Conservation (phyloP, 257 asterid genomes). For the Schizonepeta tenuifolia region DNA sequence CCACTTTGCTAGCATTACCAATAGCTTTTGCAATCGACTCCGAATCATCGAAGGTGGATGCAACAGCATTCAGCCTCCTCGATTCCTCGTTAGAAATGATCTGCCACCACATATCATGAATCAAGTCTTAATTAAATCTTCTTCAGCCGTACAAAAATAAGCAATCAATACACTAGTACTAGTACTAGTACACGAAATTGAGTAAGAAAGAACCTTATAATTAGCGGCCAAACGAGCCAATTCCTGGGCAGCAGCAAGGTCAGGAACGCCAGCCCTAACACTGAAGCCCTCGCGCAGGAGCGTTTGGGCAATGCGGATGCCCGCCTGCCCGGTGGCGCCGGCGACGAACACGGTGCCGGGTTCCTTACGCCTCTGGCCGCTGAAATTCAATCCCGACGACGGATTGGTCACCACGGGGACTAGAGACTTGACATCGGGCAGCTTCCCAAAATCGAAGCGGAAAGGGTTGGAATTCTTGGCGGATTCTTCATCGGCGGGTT, state of each 20-base stretch:
- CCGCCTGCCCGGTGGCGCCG: conserved; percentile 88
- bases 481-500: conserved; percentile 35
- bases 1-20: conserved; percentile 94
- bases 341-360: conserved; percentile 92
- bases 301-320: conserved; percentile 81
- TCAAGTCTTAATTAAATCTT: too few species aligned
- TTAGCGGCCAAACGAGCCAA: conserved; percentile 78
- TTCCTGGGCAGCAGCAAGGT: conserved; percentile 86
- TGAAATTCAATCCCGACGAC: conserved; percentile 61
- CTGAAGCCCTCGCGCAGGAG: conserved; percentile 81
- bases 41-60: conserved; percentile 65
- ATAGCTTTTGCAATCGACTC: conserved; percentile 90
- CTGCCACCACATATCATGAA: conserved; percentile 40
- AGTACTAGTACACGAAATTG: not conserved
- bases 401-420: conserved; percentile 59
- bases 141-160: too few species aligned
- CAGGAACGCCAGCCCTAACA: conserved; percentile 95
- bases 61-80: conserved; percentile 76
- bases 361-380: conserved; percentile 64
- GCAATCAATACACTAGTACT: too few species aligned
- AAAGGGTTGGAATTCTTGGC: conserved; percentile 54
- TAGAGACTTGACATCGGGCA: conserved; percentile 63
- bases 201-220: conserved; percentile 57
- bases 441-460: conserved; percentile 61
- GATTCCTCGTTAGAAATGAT: conserved; percentile 75